Base-by-base conservation (phyloP, 2,329 filamentous ascomycete species). In the Pseudocercospora cruenta region DNA sequence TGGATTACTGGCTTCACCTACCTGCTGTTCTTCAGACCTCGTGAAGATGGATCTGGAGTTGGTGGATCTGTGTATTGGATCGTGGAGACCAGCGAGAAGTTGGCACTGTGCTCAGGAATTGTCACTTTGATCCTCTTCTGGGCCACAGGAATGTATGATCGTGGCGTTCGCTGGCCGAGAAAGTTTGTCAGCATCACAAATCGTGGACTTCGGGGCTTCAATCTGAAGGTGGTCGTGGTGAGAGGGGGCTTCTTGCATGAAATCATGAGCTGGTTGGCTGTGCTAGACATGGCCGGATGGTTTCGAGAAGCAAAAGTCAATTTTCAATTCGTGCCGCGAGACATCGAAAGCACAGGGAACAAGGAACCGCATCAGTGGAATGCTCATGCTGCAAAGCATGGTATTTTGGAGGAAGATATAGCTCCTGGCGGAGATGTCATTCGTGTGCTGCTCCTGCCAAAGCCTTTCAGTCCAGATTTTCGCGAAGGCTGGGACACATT, bases 21-120 rank as follows among this genome's bases (percentile, higher is more conserved):
- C 80, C 90, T 92, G 10, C 86, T 98, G 58, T 98, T 96, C 83
- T 86, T 98, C 71, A 91, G 93, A n/a, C 94, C 94, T n/a, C 89
- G 94, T 70, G 94, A 97, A 79, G 94, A 98, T 82, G 94, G 94
- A 70, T 89, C 87, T 71, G 94, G 94, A 43, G 88, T 97, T 5
- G 95, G 95, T 60, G 94, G 95, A 33, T 94, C 91, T 14, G 93
- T 97, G 61, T 99, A 99, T 84, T 98, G 94, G 94, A 90, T 96
- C 28, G 87, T 98, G 3, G 94, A 98, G 75, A 92, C 91, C 77
- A 87, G 87, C 7, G 92, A 98, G 81, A 96, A 95, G 78, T 88
- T 99, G 61, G 94, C 92, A 74, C 91, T 97, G 76, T 91, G 96
- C 80, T 93, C 93, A 24, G 95, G 95, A 55, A 86, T 96, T 66